Evolutionary conservation across 164 flowering plant genomes (phyloP).

Genomic region (Platanus orientalis): DNA sequence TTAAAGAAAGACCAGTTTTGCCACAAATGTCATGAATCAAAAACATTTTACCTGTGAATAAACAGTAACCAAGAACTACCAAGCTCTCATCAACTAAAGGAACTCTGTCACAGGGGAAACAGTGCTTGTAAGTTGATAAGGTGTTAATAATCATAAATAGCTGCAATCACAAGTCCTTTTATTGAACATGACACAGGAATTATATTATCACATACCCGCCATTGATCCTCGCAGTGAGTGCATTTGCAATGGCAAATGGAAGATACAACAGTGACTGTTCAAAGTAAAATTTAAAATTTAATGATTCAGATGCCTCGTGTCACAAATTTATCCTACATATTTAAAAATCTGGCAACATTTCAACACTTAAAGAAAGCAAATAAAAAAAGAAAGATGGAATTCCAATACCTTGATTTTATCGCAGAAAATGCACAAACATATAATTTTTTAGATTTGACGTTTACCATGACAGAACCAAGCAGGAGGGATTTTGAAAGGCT

Average conservation of each 20-base stretch:
- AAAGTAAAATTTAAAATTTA: slow-evolving; percentile 11
- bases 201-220: slow-evolving; percentile 56
- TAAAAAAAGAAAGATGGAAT: too few relatives aligned
- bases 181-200: background rate
- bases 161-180: background rate
- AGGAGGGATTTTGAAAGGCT: too few relatives aligned
- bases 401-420: too few relatives aligned
- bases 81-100: slow-evolving; percentile 77
- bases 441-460: too few relatives aligned
- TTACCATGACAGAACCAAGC: too few relatives aligned
- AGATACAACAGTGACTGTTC: slow-evolving; percentile 84
- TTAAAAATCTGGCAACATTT: background rate
- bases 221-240: slow-evolving; percentile 77
- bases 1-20: background rate
- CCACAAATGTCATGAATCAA: background rate
- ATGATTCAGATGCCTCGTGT: background rate
- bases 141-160: background rate
- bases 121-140: background rate
- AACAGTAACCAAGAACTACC: slow-evolving; percentile 73
- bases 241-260: slow-evolving; percentile 92
- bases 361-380: too few relatives aligned
- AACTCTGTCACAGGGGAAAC: slow-evolving; percentile 44
- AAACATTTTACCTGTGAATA: slow-evolving; percentile 57
- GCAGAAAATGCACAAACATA: too few relatives aligned
- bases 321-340: background rate